A percentile compares a stretch with the other conserved stretches of the same genome.
Evolutionary conservation across 2,329 filamentous ascomycete species (phyloP).

Genomic region (Amylocarpus encephaloides): DNA sequence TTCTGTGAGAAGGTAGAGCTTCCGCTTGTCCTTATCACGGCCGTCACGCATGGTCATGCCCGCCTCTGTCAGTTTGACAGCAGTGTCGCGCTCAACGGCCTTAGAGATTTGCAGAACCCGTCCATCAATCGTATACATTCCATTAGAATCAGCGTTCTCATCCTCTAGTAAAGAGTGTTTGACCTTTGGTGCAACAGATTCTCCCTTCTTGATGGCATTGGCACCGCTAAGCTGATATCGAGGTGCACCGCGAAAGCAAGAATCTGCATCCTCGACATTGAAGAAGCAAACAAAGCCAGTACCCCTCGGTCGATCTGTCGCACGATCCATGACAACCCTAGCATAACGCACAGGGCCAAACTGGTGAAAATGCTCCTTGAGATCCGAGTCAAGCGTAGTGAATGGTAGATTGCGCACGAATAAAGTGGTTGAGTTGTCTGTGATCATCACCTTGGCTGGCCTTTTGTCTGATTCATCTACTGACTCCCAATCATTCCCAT

Average conservation of each 20-base stretch:
- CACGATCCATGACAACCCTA: conserved; percentile 79
- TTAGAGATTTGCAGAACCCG: conserved; percentile 78
- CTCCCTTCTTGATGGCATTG: conserved; percentile 28
- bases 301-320: conserved; percentile 79
- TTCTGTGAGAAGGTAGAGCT: conserved; percentile 81
- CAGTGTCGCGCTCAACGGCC: conserved; percentile 79
- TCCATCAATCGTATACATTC: conserved; percentile 84
- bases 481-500: conserved; percentile 34
- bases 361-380: conserved; percentile 78
- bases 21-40: conserved; percentile 78
- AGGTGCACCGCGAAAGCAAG: conserved; percentile 72
- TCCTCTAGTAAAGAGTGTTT: conserved; percentile 85
- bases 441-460: conserved; percentile 35
- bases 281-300: conserved; percentile 95
- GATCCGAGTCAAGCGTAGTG: conserved; percentile 71
- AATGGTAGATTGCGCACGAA: conserved; percentile 96
- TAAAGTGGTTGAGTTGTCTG: conserved; percentile 68
- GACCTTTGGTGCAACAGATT: conserved; percentile 36
- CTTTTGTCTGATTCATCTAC: conserved; percentile 35
- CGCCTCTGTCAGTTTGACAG: conserved; percentile 66
- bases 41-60: conserved; percentile 56
- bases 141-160: conserved; percentile 71
- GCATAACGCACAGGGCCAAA: conserved; percentile 91
- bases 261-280: conserved; percentile 65
- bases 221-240: conserved; percentile 41